These are phyloP conservation scores for Metschnikowia amazonensis DNA, from an alignment of 805 yeast genomes.

Conservation along the genomic window DNA sequence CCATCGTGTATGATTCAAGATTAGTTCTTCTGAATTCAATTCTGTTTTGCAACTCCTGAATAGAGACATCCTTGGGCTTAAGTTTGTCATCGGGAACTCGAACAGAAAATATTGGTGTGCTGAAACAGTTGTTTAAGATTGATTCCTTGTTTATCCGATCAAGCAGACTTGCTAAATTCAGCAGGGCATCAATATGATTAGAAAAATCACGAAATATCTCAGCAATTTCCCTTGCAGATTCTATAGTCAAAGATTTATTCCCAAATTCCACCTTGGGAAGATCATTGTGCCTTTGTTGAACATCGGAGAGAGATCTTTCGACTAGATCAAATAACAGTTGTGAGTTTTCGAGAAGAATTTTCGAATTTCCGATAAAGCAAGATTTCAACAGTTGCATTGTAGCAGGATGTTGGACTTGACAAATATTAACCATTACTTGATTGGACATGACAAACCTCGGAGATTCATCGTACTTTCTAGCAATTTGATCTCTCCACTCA, in stretches of 20 bases:
- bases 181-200: neutral
- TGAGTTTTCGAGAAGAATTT: conserved; percentile 48
- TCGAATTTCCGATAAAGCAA: conserved; percentile 7
- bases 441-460: conserved; percentile 80
- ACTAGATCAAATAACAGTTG: conserved; percentile 58
- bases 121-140: neutral
- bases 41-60: neutral
- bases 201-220: neutral
- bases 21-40: neutral
- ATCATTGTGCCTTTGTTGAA: neutral
- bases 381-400: conserved; percentile 31
- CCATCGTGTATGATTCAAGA: neutral
- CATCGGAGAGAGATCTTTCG: conserved; percentile 29
- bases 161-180: neutral
- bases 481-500: conserved; percentile 79
- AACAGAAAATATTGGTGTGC: conserved; percentile 6
- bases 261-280: neutral
- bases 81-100: conserved; percentile 6
- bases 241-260: neutral
- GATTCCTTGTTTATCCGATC: neutral
- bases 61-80: conserved; percentile 21
- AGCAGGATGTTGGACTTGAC: conserved; percentile 50
- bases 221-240: neutral
- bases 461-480: conserved; percentile 79
- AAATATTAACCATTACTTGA: conserved; percentile 63